Conservation (phyloP, 495 filamentous ascomycete species). For the Trichoderma orchidacearum region DNA sequence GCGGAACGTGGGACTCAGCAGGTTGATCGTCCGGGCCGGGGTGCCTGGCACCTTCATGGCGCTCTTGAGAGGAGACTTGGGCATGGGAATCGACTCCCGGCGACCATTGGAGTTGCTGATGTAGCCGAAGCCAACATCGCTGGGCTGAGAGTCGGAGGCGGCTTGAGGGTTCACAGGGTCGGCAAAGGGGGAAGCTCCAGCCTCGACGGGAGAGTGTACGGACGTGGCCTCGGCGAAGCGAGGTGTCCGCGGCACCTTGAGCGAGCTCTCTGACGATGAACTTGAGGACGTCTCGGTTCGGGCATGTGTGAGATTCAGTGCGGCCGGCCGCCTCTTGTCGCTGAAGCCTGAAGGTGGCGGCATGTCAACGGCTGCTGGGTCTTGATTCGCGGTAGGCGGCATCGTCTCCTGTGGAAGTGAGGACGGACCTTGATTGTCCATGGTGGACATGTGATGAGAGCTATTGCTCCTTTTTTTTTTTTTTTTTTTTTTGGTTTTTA, state of each 20-base stretch:
- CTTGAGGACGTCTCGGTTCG: slow-evolving; percentile 34
- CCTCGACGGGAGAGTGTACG: slow-evolving; percentile 73
- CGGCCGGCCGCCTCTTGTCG: slow-evolving; percentile 36
- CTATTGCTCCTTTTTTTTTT: background rate
- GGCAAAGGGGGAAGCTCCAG: slow-evolving; percentile 47
- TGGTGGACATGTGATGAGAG: background rate
- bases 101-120: slow-evolving; percentile 45
- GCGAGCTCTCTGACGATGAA: slow-evolving; percentile 42
- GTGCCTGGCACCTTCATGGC: slow-evolving; percentile 77
- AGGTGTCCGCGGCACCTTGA: slow-evolving; percentile 67
- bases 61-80: slow-evolving; percentile 67
- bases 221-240: slow-evolving; percentile 86
- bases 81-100: slow-evolving; percentile 38
- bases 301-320: slow-evolving; percentile 30
- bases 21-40: slow-evolving; percentile 49
- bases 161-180: slow-evolving; percentile 52
- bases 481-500: background rate
- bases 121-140: slow-evolving; percentile 88
- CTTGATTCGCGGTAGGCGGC: slow-evolving; percentile 3
- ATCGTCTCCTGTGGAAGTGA: slow-evolving; percentile 11
- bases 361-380: slow-evolving; percentile 7
- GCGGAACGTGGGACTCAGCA: slow-evolving; percentile 76
- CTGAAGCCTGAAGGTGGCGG: slow-evolving; percentile 8
- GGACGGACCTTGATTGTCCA: slow-evolving; percentile 2
- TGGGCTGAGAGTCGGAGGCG: slow-evolving; percentile 47